Evolutionary conservation across 2,329 filamentous ascomycete genomes (phyloP).

Genomic region (Fusarium hainanense): DNA sequence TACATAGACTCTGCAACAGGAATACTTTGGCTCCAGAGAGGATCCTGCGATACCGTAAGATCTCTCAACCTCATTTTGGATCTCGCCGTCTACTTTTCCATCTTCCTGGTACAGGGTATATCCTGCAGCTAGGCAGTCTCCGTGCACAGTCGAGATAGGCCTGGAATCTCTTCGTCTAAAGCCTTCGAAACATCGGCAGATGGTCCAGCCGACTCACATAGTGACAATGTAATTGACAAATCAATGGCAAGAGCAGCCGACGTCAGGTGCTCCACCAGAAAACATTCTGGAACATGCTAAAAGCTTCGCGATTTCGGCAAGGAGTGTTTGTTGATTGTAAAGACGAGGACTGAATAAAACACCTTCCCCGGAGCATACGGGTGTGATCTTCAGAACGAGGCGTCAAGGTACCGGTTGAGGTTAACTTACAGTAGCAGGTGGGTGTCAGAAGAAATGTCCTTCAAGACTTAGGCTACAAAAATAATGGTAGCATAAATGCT

Average conservation of each 20-base stretch:
- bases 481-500: too few species aligned
- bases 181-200: neutral
- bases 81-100: neutral
- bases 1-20: neutral
- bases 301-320: neutral
- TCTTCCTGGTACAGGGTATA: neutral
- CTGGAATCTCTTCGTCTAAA: neutral
- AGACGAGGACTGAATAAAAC: neutral
- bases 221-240: neutral
- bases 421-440: neutral
- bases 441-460: too few species aligned
- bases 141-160: neutral
- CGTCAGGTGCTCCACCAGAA: neutral
- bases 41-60: neutral
- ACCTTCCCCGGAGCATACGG: neutral
- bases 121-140: neutral
- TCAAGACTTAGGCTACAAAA: too few species aligned
- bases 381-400: conserved; percentile 10
- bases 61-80: neutral
- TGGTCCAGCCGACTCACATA: neutral
- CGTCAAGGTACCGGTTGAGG: neutral
- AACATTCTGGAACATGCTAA: neutral
- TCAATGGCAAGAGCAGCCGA: neutral
- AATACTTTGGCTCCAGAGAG: neutral
- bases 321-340: neutral